Percentiles rank a stretch among this genome's conserved stretches.
phyloP scores from a whole-genome alignment of 345 rosid genomes.

The Rhizophora apiculata region DNA sequence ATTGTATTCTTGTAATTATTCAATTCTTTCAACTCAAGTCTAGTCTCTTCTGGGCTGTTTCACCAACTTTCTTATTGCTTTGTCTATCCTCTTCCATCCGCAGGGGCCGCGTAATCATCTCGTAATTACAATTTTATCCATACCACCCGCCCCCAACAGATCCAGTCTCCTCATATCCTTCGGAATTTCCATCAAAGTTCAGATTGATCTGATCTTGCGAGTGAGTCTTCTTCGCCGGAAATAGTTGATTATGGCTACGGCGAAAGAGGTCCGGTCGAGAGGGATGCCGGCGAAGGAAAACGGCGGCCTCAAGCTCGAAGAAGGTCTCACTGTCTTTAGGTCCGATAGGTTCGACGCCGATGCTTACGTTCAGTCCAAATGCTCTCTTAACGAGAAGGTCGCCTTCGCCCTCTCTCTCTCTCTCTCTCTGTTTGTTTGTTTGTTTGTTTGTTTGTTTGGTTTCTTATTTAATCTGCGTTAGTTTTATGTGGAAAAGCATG shows the following conservation, averaged over 20 bases:
- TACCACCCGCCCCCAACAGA: too few relatives aligned
- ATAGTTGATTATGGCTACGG: slow-evolving; percentile 25
- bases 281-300: slow-evolving; percentile 64
- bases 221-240: too few relatives aligned
- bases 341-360: slow-evolving; percentile 93
- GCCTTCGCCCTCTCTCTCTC: not conserved
- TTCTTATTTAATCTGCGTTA: not conserved
- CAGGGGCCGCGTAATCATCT: too few relatives aligned
- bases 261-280: slow-evolving; percentile 51
- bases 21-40: too few relatives aligned
- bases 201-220: not conserved
- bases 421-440: not conserved
- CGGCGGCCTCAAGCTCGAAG: slow-evolving; percentile 63
- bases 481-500: not conserved
- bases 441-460: not conserved
- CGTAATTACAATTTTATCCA: too few relatives aligned
- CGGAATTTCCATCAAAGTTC: too few relatives aligned
- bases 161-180: too few relatives aligned
- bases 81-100: too few relatives aligned
- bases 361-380: slow-evolving; percentile 84
- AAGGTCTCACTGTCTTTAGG: slow-evolving; percentile 80
- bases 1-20: too few relatives aligned
- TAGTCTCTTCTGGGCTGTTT: too few relatives aligned
- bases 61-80: too few relatives aligned
- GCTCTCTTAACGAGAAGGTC: slow-evolving; percentile 96